Evolutionary conservation across 164 flowering plant genomes (phyloP), one percentile per base, ranked within the genome.

Genomic region (Stephania cephalantha): DNA sequence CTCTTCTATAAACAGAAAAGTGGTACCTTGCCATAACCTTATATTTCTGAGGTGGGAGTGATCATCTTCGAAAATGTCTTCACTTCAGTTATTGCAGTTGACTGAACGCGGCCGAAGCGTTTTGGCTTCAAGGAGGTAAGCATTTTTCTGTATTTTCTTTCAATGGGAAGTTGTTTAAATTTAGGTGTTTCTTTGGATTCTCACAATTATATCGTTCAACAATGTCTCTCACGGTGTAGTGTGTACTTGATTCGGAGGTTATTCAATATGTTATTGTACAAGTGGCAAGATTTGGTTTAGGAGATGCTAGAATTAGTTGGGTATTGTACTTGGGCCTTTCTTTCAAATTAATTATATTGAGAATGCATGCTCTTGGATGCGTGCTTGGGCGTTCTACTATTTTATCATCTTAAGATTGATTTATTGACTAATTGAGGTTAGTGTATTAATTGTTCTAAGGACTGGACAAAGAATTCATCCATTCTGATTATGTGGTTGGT

Each of bases 71-170:
- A 82, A 81, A 77, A 96, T 96, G 99, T 84, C 90, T 84, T 93
- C 97, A 65, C 97, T 91, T 75, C 99, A 96, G 81, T 84, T 94
- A 48, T 77, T 93, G 85, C 93, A 88, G 85, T 79, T 96, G 70
- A 94, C 98, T 13, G 94, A 96, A 80, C 95, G 82, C 84, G 97
- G 98, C 29, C 93, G 89, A 45, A 79, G 81, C 73, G 76, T 94
- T 78, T 73, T 90, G 80, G 84, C 94, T 74, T 89, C 97, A 0
- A 88, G 94, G 81, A 92, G 98, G 99, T 96, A 85, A 2, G 20
- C 66, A 4, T 12, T 3, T 58, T 15, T 58, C 20, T 9, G 25
- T 3, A 7, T 17, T n/a, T 61, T 20, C 66, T 61, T 61, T 20
- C 20, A 2, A 4, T 61, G 66, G 7, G 1, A n/a, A n/a, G 10